Conservation (phyloP, 108 stramenopile species). For the Nitzschia sp. region DNA sequence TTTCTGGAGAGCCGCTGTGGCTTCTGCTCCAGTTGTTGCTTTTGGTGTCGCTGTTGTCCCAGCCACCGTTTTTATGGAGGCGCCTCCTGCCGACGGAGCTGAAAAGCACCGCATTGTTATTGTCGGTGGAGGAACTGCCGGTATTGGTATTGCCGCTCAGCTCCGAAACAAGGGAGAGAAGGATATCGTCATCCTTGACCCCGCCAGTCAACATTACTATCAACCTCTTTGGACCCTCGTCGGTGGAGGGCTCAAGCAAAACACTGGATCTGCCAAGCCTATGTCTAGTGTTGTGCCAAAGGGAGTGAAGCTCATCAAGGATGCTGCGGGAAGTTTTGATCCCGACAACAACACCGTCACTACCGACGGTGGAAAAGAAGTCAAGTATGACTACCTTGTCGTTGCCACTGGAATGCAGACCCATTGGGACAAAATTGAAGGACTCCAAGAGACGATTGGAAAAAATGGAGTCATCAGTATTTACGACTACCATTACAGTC, state of each 20-base stretch:
- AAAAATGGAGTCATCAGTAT: conserved; percentile 37
- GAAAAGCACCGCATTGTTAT: conserved; percentile 17
- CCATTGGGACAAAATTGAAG: conserved; percentile 39
- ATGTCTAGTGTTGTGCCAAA: conserved; percentile 38
- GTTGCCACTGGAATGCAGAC: conserved; percentile 46
- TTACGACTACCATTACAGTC: conserved; percentile 31
- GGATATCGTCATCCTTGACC: conserved; percentile 44
- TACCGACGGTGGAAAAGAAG: conserved; percentile 25
- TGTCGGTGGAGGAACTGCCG: conserved; percentile 50
- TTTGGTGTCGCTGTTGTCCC: neutral
- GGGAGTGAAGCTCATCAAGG: conserved; percentile 26
- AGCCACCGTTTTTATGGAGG: neutral
- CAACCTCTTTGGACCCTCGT: conserved; percentile 50
- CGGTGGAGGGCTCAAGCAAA: conserved; percentile 37
- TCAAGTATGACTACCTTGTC: conserved; percentile 47
- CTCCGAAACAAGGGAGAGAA: conserved; percentile 36
- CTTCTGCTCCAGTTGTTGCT: neutral
- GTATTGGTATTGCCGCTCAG: conserved; percentile 43
- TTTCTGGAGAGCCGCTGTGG: conserved; percentile 2
- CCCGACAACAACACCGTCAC: conserved; percentile 36
- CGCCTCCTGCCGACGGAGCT: neutral
- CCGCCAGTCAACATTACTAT: conserved; percentile 39
- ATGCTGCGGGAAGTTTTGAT: conserved; percentile 18
- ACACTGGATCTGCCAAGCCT: conserved; percentile 3
- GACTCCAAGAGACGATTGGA: conserved; percentile 37